Conservation (phyloP, 2,329 filamentous ascomycete genomes). For the Arthrocladium fulminans region DNA sequence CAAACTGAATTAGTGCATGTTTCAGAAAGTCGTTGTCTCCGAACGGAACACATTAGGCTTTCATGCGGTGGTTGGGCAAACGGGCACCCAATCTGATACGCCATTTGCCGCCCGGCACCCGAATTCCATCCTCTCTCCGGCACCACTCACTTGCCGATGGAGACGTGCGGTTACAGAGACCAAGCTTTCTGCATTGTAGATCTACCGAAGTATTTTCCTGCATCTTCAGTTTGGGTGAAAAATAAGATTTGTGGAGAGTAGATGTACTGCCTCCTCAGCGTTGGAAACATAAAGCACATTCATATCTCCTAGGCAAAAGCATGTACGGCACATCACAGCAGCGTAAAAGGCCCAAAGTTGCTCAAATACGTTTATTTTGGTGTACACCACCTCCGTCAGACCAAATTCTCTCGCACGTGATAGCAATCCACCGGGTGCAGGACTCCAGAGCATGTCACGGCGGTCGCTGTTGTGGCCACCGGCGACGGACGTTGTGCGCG, state of each 20-base stretch:
- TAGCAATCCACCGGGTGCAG: no score
- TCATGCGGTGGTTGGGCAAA: constrained; percentile 4
- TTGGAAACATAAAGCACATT: no score
- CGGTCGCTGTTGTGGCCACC: no score
- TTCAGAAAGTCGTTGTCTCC: constrained; percentile 12
- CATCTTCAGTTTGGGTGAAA: not conserved
- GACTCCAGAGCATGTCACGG: no score
- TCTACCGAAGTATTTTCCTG: not conserved
- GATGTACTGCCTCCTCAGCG: no score
- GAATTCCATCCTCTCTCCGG: not conserved
- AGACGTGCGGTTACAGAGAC: not conserved
- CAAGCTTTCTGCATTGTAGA: not conserved
- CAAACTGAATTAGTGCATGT: constrained; percentile 16
- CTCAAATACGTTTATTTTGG: no score
- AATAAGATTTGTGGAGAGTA: not conserved
- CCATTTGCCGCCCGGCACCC: not conserved
- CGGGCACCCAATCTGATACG: not conserved
- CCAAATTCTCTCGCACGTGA: no score
- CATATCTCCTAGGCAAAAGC: no score
- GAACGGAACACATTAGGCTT: not conserved
- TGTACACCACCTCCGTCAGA: no score
- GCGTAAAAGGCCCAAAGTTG: no score
- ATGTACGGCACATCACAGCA: no score
- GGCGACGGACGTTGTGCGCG: no score
- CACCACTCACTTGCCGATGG: not conserved